Percentiles rank a stretch among this genome's conserved stretches.
Conservation (phyloP, 192 early-diverging fungal genomes). For the Coemansia sp. region DNA sequence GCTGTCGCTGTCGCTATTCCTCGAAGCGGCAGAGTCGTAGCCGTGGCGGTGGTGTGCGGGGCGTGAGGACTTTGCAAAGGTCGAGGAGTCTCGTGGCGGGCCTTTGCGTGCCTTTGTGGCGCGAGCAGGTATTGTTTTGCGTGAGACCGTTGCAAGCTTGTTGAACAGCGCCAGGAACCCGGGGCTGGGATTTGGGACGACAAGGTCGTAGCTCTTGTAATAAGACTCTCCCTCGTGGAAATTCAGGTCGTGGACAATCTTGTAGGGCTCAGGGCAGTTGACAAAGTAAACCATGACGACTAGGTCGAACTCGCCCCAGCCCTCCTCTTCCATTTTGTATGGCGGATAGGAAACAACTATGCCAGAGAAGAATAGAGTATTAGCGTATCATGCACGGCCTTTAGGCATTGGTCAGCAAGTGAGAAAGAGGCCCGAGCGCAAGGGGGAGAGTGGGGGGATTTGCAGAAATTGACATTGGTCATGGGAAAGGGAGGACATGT, state of each 20-base stretch:
- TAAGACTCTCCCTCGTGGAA: conserved; percentile 40
- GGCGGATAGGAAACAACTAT: conserved; percentile 40
- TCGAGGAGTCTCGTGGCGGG: conserved; percentile 24
- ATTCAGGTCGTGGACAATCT: conserved; percentile 50
- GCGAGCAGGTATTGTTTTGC: conserved; percentile 40
- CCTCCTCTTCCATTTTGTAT: conserved; percentile 41
- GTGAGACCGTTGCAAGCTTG: conserved; percentile 24
- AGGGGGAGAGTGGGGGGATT: background rate
- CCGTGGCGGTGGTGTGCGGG: conserved; percentile 9
- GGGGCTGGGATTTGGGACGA: conserved; percentile 21
- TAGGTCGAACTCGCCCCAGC: conserved; percentile 56
- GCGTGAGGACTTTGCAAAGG: background rate
- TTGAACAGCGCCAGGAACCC: conserved; percentile 37
- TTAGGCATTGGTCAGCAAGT: background rate
- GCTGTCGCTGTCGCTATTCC: conserved; percentile 8
- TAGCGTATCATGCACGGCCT: background rate
- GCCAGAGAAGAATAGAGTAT: background rate
- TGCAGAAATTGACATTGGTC: conserved; percentile 1
- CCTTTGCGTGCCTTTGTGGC: conserved; percentile 44
- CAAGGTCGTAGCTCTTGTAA: conserved; percentile 19
- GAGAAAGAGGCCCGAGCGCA: background rate
- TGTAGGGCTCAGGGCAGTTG: conserved; percentile 20
- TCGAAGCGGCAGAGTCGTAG: conserved; percentile 4
- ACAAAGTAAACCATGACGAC: conserved; percentile 35
- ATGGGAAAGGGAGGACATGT: background rate